Percentiles rank a stretch among this genome's conserved stretches.
Evolutionary conservation across 2,329 filamentous ascomycete genomes (phyloP).

Genomic region (Herpomyces periplanetae): DNA sequence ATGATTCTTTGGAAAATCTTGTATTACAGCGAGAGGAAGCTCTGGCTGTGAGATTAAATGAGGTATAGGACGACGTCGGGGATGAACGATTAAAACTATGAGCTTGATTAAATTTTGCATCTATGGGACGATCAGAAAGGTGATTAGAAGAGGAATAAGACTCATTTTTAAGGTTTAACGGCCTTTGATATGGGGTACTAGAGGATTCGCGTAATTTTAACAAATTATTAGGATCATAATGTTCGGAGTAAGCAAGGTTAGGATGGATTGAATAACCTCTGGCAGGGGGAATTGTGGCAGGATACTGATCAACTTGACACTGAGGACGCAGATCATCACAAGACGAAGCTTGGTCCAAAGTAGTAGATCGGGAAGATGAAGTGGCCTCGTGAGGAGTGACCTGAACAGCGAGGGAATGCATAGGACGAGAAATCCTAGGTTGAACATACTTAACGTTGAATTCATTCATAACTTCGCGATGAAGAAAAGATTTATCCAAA

Average conservation of each 20-base stretch:
- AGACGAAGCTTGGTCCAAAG: constrained; percentile 7
- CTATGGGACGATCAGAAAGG: no score
- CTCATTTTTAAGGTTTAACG: no score
- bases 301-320: constrained; percentile 19
- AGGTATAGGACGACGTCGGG: no score
- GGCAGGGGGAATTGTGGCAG: constrained; percentile 21
- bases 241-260: constrained; percentile 35
- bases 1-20: no score
- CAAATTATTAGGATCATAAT: constrained; percentile 23
- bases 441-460: constrained; percentile 21
- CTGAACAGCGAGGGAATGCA: constrained; percentile 42
- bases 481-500: constrained; percentile 46
- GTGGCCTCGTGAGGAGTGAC: constrained; percentile 14
- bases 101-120: no score
- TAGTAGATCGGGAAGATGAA: constrained; percentile 5
- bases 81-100: no score
- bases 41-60: no score
- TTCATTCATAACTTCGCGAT: constrained; percentile 7
- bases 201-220: constrained; percentile 4
- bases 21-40: no score
- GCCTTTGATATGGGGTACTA: no score
- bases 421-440: constrained; percentile 41
- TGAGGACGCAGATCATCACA: constrained; percentile 9
- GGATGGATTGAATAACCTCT: constrained; percentile 41
- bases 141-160: no score